These are phyloP conservation scores for Eucalyptus pauciflora DNA, from an alignment of 345 rosid species.

Conservation along the genomic window DNA sequence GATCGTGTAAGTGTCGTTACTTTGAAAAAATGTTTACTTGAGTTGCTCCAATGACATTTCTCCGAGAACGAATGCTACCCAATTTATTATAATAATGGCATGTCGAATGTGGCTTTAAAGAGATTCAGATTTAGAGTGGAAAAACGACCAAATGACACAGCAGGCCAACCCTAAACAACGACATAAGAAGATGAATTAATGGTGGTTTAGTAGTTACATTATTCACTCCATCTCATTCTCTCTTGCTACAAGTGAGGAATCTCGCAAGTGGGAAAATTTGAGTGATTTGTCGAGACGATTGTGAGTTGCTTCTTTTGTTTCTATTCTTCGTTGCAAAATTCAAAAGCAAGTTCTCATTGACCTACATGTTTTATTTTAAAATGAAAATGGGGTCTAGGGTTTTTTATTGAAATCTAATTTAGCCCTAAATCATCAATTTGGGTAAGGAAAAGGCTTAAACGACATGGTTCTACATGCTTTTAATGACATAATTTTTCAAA, in stretches of 20 bases:
- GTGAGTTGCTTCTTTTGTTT: background rate
- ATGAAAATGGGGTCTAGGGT: background rate
- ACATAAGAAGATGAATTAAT: background rate
- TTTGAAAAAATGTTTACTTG: background rate
- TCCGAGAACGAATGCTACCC: background rate
- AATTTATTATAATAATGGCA: background rate
- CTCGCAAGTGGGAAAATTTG: background rate
- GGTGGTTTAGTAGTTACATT: background rate
- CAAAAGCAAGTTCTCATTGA: background rate
- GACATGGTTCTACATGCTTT: background rate
- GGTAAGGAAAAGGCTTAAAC: background rate
- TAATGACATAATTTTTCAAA: background rate
- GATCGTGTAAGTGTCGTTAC: background rate
- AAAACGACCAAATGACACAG: background rate
- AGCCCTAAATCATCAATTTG: background rate
- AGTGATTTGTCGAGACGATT: background rate
- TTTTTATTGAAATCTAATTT: background rate
- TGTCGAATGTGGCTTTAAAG: background rate
- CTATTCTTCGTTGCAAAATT: background rate
- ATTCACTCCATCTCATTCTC: background rate
- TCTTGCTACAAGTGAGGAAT: background rate
- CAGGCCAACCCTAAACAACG: background rate
- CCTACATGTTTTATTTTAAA: background rate
- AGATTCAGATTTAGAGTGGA: background rate
- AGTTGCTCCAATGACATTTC: background rate